A percentile compares a stretch with the other conserved stretches of the same genome.
Evolutionary conservation across 257 asterid species (phyloP).

Genomic region (Knoxia roxburghii): DNA sequence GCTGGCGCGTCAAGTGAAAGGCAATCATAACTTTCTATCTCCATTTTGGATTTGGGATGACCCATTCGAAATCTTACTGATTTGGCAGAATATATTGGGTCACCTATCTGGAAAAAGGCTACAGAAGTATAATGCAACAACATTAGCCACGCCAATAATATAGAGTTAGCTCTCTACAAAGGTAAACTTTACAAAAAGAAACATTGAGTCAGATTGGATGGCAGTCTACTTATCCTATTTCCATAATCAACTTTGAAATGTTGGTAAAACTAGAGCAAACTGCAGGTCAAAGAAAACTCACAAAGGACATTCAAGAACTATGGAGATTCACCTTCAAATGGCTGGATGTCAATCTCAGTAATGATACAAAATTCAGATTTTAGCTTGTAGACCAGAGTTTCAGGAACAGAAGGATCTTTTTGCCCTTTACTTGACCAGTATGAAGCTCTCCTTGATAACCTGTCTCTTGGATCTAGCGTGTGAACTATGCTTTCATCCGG

Average conservation of each 20-base stretch:
- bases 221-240: not conserved
- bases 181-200: too few relatives aligned
- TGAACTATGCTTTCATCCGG: slow-evolving; percentile 58
- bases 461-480: slow-evolving; percentile 59
- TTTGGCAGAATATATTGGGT: slow-evolving; percentile 72
- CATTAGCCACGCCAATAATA: not conserved
- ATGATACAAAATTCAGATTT: slow-evolving; percentile 56
- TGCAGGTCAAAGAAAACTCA: not conserved
- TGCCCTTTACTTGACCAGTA: slow-evolving; percentile 92
- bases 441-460: slow-evolving; percentile 38
- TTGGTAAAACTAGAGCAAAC: not conserved
- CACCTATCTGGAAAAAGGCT: slow-evolving; percentile 67
- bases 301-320: slow-evolving; percentile 5
- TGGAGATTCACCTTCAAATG: slow-evolving; percentile 59
- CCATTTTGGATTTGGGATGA: slow-evolving; percentile 39
- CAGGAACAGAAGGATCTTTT: slow-evolving; percentile 55
- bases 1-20: slow-evolving; percentile 42
- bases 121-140: slow-evolving; percentile 14
- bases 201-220: too few relatives aligned
- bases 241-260: not conserved
- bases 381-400: slow-evolving; percentile 61
- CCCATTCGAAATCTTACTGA: slow-evolving; percentile 65
- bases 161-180: too few relatives aligned
- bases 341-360: slow-evolving; percentile 63
- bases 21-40: slow-evolving; percentile 19